These are phyloP conservation scores for Didymella glomerata DNA, from an alignment of 2,329 filamentous ascomycete genomes.

Conservation along the genomic window DNA sequence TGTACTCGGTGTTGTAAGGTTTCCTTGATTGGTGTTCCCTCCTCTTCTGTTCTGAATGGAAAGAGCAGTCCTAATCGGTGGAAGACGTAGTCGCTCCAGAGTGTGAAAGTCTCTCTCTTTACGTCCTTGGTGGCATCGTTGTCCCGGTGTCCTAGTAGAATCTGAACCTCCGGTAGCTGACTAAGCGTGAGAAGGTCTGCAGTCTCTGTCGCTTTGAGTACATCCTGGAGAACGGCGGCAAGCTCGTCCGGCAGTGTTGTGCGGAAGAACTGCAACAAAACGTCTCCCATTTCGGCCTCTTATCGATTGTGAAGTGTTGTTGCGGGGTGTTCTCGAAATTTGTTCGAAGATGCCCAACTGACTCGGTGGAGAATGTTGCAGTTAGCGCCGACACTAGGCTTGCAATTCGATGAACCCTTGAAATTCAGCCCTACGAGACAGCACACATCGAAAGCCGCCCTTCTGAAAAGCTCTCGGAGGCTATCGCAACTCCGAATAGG, in stretches of 20 bases:
- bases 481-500: neutral
- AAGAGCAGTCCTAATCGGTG: slow-evolving; percentile 53
- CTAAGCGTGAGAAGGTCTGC: slow-evolving; percentile 55
- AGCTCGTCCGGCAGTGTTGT: slow-evolving; percentile 55
- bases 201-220: slow-evolving; percentile 52
- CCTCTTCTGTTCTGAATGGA: slow-evolving; percentile 40
- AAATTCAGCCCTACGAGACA: slow-evolving; percentile 12
- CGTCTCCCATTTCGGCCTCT: slow-evolving; percentile 52
- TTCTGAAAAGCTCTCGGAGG: slow-evolving; percentile 1
- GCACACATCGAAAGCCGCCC: slow-evolving; percentile 8
- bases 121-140: slow-evolving; percentile 45
- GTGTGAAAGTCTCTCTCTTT: slow-evolving; percentile 43
- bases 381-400: slow-evolving; percentile 34
- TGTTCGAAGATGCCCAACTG: slow-evolving; percentile 36
- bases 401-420: slow-evolving; percentile 23
- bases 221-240: slow-evolving; percentile 46
- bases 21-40: slow-evolving; percentile 36
- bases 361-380: slow-evolving; percentile 38
- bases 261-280: slow-evolving; percentile 53
- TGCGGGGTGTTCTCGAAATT: slow-evolving; percentile 34
- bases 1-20: slow-evolving; percentile 52
- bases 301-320: slow-evolving; percentile 24
- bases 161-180: slow-evolving; percentile 50
- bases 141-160: slow-evolving; percentile 53
- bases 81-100: slow-evolving; percentile 59